Base-by-base conservation (phyloP, 192 early-diverging fungal species). In the Lobulomyces angularis region DNA sequence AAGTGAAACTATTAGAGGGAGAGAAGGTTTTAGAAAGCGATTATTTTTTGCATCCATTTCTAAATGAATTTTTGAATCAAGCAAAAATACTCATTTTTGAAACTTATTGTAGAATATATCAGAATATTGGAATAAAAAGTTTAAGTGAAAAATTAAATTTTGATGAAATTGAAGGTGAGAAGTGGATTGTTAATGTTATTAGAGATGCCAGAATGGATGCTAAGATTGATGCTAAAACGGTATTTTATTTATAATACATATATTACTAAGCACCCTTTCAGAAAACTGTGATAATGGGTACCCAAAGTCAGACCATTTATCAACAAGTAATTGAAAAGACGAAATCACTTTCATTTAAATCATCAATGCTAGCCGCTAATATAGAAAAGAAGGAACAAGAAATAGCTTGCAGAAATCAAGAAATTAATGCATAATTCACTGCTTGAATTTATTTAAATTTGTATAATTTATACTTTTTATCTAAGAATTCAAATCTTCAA, bases 151-250 rank as follows among this genome's bases (percentile, higher is more conserved):
- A 77, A 37, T 67, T 97, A 32, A 84, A 85, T 54, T 72, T 94
- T 72, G 70, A 67, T 55, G 74, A 80, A 55, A 86, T 88, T 50
- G 81, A 84, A 54, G 89, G 88, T 41, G 90, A 94, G 57, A 92
- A 93, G 63, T 94, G 90, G 90, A 90, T 97, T 40, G 90, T 90
- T 32, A 86, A 97, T 69, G 69, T 97, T 41, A 92, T 97, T 58
- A 79, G 89, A 28, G 86, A 92, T 48, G 90, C 89, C 16, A 73
- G 86, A 51, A 87, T 94, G 51, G 90, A 97, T 43, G 92, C 90
- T 53, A 97, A 97, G 77, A 83, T 97, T 51, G 90, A 97, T 57
- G 31, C 52, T 47, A 70, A 90, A 62, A 84, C 84, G 53, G 79
- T 81, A 45, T 37, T 54, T 37, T 24, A 24, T 9, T 12, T 11